phyloP scores from a whole-genome alignment of 352 stramenopile species.

The Pythium coloratum region DNA sequence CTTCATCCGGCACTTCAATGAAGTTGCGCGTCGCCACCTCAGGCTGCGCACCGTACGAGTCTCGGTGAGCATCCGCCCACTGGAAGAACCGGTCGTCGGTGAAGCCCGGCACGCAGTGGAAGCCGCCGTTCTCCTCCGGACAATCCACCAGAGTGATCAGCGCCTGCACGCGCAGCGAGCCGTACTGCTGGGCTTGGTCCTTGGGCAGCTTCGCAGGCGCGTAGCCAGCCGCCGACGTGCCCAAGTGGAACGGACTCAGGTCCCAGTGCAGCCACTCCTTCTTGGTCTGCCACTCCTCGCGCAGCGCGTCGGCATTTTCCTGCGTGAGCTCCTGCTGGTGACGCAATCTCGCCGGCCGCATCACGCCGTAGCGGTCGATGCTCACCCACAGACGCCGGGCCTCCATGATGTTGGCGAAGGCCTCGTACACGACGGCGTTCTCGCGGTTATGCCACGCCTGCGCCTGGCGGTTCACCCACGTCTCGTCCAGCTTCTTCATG shows the following conservation, averaged over 20 bases:
- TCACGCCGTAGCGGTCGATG: constrained; percentile 52
- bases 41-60: constrained; percentile 36
- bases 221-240: constrained; percentile 45
- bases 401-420: constrained; percentile 38
- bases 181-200: constrained; percentile 31
- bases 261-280: constrained; percentile 58
- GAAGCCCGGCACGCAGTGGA: constrained; percentile 52
- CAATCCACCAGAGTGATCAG: constrained; percentile 46
- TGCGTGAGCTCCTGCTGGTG: constrained; percentile 26
- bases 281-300: constrained; percentile 46
- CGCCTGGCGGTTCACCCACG: constrained; percentile 39
- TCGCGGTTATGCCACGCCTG: constrained; percentile 53
- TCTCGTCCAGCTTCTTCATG: constrained; percentile 53
- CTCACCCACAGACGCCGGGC: constrained; percentile 42
- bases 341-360: constrained; percentile 37
- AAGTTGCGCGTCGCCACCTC: constrained; percentile 43
- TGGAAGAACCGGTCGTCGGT: constrained; percentile 48
- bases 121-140: constrained; percentile 42
- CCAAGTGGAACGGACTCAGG: constrained; percentile 49
- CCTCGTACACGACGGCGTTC: constrained; percentile 37
- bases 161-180: constrained; percentile 44
- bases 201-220: constrained; percentile 25
- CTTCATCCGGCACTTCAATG: constrained; percentile 42
- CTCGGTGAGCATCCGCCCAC: constrained; percentile 34
- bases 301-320: constrained; percentile 34